These are phyloP conservation scores for Lasiodiplodia sp. DNA, from an alignment of 2,329 filamentous ascomycete genomes.

Conservation along the genomic window DNA sequence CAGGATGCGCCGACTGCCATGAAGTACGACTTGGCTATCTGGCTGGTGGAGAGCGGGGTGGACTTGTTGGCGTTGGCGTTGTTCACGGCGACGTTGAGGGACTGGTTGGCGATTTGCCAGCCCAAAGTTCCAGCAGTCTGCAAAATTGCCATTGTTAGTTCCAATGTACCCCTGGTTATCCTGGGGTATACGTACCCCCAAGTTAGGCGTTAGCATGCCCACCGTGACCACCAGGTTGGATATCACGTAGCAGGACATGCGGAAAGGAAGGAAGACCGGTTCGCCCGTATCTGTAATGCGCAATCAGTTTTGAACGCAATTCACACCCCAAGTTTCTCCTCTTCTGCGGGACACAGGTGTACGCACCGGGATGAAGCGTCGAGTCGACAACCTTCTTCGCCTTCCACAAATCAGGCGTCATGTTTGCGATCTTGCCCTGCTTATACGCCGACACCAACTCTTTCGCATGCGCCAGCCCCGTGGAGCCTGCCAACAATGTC, in stretches of 20 bases:
- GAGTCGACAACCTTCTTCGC: constrained; percentile 98
- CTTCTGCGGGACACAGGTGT: background rate
- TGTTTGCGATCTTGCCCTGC: constrained; percentile 75
- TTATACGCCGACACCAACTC: constrained; percentile 83
- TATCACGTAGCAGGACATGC: constrained; percentile 95
- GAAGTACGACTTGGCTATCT: constrained; percentile 87
- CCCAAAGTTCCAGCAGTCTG: constrained; percentile 83
- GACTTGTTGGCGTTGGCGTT: constrained; percentile 98
- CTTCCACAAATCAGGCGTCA: constrained; percentile 91
- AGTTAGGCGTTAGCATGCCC: constrained; percentile 93
- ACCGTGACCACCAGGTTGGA: constrained; percentile 94
- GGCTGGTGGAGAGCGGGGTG: constrained; percentile 79
- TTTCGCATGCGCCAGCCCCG: constrained; percentile 87
- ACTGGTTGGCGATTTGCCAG: constrained; percentile 98
- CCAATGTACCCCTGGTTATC: background rate
- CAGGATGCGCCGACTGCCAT: constrained; percentile 93
- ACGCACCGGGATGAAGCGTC: constrained; percentile 87
- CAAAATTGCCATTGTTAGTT: constrained; percentile 16
- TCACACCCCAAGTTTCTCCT: constrained; percentile 22
- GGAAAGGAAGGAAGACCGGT: constrained; percentile 91
- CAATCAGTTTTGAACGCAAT: constrained; percentile 32
- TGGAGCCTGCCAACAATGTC: constrained; percentile 80
- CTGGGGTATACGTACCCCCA: constrained; percentile 63
- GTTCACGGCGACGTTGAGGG: constrained; percentile 97
- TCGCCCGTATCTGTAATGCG: constrained; percentile 78